phyloP scores from a whole-genome alignment of 2,329 filamentous ascomycete genomes.

The Colletotrichum magnum region DNA sequence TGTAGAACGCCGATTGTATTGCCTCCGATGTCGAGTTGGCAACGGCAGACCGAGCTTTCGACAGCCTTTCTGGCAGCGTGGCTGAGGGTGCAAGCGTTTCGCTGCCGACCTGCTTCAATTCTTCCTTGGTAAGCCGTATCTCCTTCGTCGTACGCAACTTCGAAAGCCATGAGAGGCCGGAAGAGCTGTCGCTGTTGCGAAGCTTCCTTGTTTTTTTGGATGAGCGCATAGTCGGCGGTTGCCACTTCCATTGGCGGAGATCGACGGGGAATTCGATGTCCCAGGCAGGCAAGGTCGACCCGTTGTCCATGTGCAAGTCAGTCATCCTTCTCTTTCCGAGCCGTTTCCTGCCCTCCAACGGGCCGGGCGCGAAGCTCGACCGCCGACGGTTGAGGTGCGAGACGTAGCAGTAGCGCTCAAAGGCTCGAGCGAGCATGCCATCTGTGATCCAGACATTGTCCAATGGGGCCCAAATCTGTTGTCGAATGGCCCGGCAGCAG shows the following conservation, averaged over 20 bases:
- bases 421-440: constrained; percentile 64
- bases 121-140: neutral
- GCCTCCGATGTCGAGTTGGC: constrained; percentile 16
- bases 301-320: constrained; percentile 60
- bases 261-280: constrained; percentile 60
- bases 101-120: too few species aligned
- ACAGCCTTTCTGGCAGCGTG: constrained; percentile 19
- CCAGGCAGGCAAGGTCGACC: constrained; percentile 59
- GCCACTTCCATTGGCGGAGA: constrained; percentile 66
- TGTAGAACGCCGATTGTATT: constrained; percentile 15
- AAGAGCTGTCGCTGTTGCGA: neutral
- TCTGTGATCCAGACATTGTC: constrained; percentile 74
- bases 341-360: constrained; percentile 68
- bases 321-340: constrained; percentile 69
- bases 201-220: constrained; percentile 45
- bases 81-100: neutral
- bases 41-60: constrained; percentile 32
- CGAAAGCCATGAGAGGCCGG: neutral
- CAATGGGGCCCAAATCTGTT: constrained; percentile 50
- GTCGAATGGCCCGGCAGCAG: constrained; percentile 65
- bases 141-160: constrained; percentile 6
- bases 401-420: constrained; percentile 59
- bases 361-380: constrained; percentile 62
- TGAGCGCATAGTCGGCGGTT: constrained; percentile 58
- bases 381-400: constrained; percentile 47